Conservation (phyloP, 805 yeast species). For the Brettanomyces anomalus region DNA sequence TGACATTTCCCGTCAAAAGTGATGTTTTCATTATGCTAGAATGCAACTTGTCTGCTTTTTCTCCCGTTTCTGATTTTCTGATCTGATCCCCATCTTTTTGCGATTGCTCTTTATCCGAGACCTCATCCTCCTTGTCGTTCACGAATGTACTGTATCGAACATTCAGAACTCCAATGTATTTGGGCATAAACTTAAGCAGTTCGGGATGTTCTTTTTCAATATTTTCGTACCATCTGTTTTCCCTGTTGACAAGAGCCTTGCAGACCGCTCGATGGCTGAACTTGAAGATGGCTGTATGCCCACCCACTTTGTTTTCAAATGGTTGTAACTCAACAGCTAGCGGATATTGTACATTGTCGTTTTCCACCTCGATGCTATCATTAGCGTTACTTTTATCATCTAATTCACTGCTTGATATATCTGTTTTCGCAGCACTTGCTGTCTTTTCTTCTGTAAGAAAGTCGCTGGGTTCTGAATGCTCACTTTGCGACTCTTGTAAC, state of each 20-base stretch:
- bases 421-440: background rate
- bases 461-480: no score
- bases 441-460: background rate
- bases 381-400: background rate
- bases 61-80: background rate
- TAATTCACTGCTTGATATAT: background rate
- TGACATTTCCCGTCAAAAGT: background rate
- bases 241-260: slow-evolving; percentile 84
- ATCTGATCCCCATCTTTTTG: background rate
- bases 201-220: slow-evolving; percentile 74
- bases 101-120: background rate
- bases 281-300: slow-evolving; percentile 93
- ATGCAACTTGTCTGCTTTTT: background rate
- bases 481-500: background rate
- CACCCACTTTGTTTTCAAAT: slow-evolving; percentile 91
- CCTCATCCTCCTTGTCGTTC: slow-evolving; percentile 14
- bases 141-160: slow-evolving; percentile 58
- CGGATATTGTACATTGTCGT: slow-evolving; percentile 33
- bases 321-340: slow-evolving; percentile 86
- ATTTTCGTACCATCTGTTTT: slow-evolving; percentile 85
- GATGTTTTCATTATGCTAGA: background rate
- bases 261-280: slow-evolving; percentile 90
- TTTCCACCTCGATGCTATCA: no score
- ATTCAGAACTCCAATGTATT: slow-evolving; percentile 87
- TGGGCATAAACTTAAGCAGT: slow-evolving; percentile 79